Conservation (phyloP, 345 rosid genomes). For the Bruguiera parviflora region DNA sequence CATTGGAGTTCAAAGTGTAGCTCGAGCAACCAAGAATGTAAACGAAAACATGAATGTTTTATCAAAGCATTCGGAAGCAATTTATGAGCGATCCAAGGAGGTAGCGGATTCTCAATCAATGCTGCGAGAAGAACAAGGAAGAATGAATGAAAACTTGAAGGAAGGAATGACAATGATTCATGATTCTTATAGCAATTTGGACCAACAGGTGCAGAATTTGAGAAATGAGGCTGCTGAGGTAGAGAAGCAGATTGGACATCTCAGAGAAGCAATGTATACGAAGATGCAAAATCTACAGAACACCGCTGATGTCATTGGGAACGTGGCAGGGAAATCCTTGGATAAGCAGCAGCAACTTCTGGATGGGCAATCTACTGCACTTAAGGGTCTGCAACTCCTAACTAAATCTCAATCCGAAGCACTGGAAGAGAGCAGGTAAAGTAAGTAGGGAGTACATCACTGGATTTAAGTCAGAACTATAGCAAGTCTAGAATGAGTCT, state of each 20-base stretch:
- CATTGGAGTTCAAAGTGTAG: constrained; percentile 46
- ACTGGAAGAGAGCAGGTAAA: constrained; percentile 71
- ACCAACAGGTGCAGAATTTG: constrained; percentile 46
- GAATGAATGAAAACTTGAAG: constrained; percentile 52
- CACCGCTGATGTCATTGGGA: constrained; percentile 60
- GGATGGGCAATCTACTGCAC: constrained; percentile 61
- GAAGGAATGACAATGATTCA: constrained; percentile 57
- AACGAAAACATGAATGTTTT: constrained; percentile 42
- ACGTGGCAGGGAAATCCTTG: constrained; percentile 49
- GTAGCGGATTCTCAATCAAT: constrained; percentile 56
- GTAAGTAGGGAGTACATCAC: not conserved
- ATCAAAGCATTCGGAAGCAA: constrained; percentile 43
- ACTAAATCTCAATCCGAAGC: constrained; percentile 71
- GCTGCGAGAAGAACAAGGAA: constrained; percentile 51
- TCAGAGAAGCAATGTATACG: constrained; percentile 45
- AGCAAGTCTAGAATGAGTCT: not conserved
- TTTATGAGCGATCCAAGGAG: constrained; percentile 50
- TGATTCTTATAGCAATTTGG: constrained; percentile 46
- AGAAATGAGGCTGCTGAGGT: constrained; percentile 52
- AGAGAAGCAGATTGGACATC: constrained; percentile 51
- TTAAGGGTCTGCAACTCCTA: constrained; percentile 59
- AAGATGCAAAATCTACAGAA: constrained; percentile 55
- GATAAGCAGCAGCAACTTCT: constrained; percentile 68
- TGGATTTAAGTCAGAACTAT: not conserved
- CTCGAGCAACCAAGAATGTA: constrained; percentile 43